Evolutionary conservation across 208 protist genomes (phyloP), one percentile per base, ranked within the genome.

Genomic region (Trichomonas tenax): DNA sequence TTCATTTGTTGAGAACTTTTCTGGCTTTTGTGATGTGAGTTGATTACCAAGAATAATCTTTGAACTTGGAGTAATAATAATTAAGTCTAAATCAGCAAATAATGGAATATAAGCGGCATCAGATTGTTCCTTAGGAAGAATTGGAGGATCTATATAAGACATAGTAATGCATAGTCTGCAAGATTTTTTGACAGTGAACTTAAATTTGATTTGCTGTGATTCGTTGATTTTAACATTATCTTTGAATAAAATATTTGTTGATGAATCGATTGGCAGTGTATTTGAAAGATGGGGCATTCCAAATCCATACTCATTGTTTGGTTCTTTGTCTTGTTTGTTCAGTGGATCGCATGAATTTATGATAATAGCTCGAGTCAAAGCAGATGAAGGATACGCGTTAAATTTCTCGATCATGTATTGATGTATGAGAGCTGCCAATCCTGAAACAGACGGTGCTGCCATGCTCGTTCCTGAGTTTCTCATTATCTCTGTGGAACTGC

Each of bases 91-190:
- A 31, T 90, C 82, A 14, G n/a, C 36, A 41, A 44, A 36, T 1
- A 86, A 34, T 44, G n/a, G 14, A 14, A 17, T 14, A 4, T 36
- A 44, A 14, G 36, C 81, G 10, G 0, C 17, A 1, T 41, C 36
- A 36, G 36, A 26, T 38, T 14, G n/a, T 86, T 86, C 81, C 11
- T 21, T 21, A 21, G 49, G 11, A 58, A 21, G 11, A 21, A 31
- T 26, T 82, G 63, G 63, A 34, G 63, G 63, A 90, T 90, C 82
- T 48, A 90, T n/a, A 48, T 90, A 90, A 90, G 82, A 26, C 82
- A 90, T 90, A 8, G 82, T 36, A 45, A 90, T 34, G 31, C 82
- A 44, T 48, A 90, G 31, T 38, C 11, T 4, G 4, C n/a, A 23
- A 10, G 26, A 11, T n/a, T 48, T 90, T 34, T 38, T 26, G 8